Percentiles rank a stretch among this genome's conserved stretches.
These are phyloP conservation scores for Blastobotrys proliferans DNA, from an alignment of 1,139 yeast genomes.

Conservation along the genomic window DNA sequence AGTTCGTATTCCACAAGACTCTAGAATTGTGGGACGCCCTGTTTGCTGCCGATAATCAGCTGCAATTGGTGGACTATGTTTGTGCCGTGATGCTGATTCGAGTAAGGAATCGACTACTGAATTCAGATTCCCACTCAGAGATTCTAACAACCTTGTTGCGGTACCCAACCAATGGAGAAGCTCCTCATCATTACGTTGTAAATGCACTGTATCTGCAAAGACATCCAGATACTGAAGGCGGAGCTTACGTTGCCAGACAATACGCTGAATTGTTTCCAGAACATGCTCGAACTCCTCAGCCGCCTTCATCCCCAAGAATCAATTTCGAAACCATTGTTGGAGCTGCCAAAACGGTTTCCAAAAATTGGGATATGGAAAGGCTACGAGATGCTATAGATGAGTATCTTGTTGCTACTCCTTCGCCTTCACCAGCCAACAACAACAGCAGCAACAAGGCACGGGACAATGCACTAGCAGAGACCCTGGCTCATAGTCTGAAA, in stretches of 20 bases:
- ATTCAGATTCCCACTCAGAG: slow-evolving; percentile 29
- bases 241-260: slow-evolving; percentile 27
- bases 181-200: slow-evolving; percentile 25
- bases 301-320: slow-evolving; percentile 17
- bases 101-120: slow-evolving; percentile 27
- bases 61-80: slow-evolving; percentile 32
- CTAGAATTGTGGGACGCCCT: slow-evolving; percentile 38
- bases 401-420: too few species aligned
- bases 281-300: background rate
- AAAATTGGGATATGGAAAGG: slow-evolving; percentile 23
- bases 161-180: slow-evolving; percentile 16
- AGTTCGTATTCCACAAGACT: slow-evolving; percentile 35
- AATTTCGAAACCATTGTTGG: slow-evolving; percentile 23
- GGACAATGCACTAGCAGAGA: slow-evolving; percentile 19
- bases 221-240: slow-evolving; percentile 28
- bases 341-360: slow-evolving; percentile 23
- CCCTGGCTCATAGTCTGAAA: slow-evolving; percentile 18
- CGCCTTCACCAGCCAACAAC: too few species aligned
- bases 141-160: slow-evolving; percentile 30
- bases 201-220: slow-evolving; percentile 32
- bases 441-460: slow-evolving; percentile 14
- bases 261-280: slow-evolving; percentile 17
- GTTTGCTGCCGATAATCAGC: slow-evolving; percentile 32
- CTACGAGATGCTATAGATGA: slow-evolving; percentile 19
- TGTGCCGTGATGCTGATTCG: slow-evolving; percentile 34